phyloP scores from a whole-genome alignment of 306 rosid species.

The Arachis hypogaea region DNA sequence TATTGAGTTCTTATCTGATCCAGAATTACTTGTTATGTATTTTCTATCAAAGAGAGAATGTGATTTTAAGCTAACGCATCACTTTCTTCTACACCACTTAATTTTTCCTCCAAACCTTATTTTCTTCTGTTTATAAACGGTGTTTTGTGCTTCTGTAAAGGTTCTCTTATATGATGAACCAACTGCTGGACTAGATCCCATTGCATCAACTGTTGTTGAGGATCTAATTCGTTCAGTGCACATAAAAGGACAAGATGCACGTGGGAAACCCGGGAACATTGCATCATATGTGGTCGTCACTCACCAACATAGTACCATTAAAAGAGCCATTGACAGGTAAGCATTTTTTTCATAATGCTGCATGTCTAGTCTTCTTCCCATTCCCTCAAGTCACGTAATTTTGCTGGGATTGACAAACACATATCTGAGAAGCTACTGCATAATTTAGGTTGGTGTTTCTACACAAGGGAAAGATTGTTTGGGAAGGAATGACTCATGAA shows the following conservation, averaged over 20 bases:
- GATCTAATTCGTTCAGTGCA: conserved; percentile 96
- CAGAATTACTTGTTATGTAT: conserved; percentile 10
- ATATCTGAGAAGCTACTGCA: conserved; percentile 29
- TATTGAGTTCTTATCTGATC: conserved; percentile 8
- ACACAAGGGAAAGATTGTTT: conserved; percentile 85
- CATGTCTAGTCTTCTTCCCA: conserved; percentile 8
- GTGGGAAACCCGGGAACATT: conserved; percentile 79
- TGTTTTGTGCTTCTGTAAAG: conserved; percentile 47
- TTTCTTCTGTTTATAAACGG: conserved; percentile 11
- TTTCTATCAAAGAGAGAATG: neutral
- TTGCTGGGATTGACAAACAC: conserved; percentile 11
- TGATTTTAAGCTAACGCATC: neutral
- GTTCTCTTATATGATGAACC: conserved; percentile 97
- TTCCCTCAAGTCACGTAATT: conserved; percentile 2
- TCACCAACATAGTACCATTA: conserved; percentile 97
- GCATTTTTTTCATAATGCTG: conserved; percentile 19
- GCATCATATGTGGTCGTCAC: conserved; percentile 94
- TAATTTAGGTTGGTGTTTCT: conserved; percentile 79
- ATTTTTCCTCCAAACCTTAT: conserved; percentile 3
- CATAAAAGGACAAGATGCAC: conserved; percentile 70
- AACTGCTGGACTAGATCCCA: conserved; percentile 99
- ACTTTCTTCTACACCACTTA: neutral
- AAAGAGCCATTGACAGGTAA: conserved; percentile 95
- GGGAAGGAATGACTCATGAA: conserved; percentile 98
- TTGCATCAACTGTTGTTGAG: conserved; percentile 98